Evolutionary conservation across 78 protist species (phyloP).

Genomic region (Dictyostelium firmibasis): DNA sequence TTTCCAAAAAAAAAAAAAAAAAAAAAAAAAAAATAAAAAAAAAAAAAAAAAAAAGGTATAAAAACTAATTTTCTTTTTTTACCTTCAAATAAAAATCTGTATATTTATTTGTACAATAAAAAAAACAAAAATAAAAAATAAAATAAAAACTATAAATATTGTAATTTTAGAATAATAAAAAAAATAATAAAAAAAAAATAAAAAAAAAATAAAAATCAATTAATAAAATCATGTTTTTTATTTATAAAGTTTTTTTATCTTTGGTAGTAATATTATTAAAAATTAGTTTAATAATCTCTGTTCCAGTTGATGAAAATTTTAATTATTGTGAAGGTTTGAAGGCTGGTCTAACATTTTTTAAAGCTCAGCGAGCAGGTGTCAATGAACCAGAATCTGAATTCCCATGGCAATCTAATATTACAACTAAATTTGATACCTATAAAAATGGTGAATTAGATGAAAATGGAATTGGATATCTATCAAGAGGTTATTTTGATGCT

Average conservation of each 20-base stretch:
- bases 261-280: not conserved
- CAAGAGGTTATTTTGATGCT: slow-evolving; percentile 9
- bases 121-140: not conserved
- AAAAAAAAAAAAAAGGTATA: not conserved
- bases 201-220: too few relatives aligned
- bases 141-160: not conserved
- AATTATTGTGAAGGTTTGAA: not conserved
- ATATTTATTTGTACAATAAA: too few relatives aligned
- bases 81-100: not conserved
- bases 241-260: not conserved
- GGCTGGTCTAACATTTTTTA: not conserved
- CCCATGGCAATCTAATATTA: not conserved
- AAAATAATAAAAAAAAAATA: not conserved
- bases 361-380: not conserved
- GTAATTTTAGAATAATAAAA: not conserved
- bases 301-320: not conserved
- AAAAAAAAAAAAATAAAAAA: too few relatives aligned
- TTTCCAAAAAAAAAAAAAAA: not conserved
- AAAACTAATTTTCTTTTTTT: not conserved
- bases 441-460: not conserved
- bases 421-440: not conserved
- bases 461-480: not conserved
- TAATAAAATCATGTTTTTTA: not conserved
- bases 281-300: not conserved
- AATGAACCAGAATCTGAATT: not conserved